Evolutionary conservation across 805 yeast species (phyloP), one percentile per base, ranked within the genome.

Genomic region (Kuraishia hungarica): DNA sequence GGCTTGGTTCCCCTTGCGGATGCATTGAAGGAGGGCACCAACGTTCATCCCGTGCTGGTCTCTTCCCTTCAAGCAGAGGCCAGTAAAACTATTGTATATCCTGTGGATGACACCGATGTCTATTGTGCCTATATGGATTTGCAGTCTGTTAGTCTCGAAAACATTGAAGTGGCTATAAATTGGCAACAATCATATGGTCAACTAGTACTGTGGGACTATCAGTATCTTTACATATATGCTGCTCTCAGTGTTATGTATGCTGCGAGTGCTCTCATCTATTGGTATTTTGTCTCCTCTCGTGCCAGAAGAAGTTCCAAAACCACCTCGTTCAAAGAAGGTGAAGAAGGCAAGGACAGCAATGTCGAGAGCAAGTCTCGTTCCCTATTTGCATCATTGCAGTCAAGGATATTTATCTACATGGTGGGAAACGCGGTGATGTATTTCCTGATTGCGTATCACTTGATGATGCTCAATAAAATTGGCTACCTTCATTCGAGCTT

Each of bases 291-390:
- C 47, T 60, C n/a, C 58, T 54, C 53, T 52, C 50, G 39, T 59
- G 56, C 48, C 48, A 59, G 19, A 47, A 55, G 13, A 13, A 35
- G 17, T 35, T 13, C 43, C 17, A 13, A 6, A 35, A 35, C 17
- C 43, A 23, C 10, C 62, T 58, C 47, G 21, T 13, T 20, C 56
- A 88, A 75, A 1, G 93, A 86, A 70, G 88, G 88, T 7, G 91
- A 85, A 66, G 87, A 83, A 11, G 94, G 86, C 61, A 87, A 75
- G 59, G 87, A 72, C 51, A 8, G 39, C 19, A 35, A 35, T 39
- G 35, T 21, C 13, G 35, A 47, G 2, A 8, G 10, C 26, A 47
- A 29, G 35, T 26, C 29, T 46, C 39, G 23, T 35, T 21, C 51
- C n/a, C 21, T 20, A 10, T 21, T 47, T 53, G 59, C 51, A 61